Percentiles rank a stretch among this genome's conserved stretches.
These are phyloP conservation scores for Diophrys sp. DNA, from an alignment of 73 alveolate species.

Conservation along the genomic window DNA sequence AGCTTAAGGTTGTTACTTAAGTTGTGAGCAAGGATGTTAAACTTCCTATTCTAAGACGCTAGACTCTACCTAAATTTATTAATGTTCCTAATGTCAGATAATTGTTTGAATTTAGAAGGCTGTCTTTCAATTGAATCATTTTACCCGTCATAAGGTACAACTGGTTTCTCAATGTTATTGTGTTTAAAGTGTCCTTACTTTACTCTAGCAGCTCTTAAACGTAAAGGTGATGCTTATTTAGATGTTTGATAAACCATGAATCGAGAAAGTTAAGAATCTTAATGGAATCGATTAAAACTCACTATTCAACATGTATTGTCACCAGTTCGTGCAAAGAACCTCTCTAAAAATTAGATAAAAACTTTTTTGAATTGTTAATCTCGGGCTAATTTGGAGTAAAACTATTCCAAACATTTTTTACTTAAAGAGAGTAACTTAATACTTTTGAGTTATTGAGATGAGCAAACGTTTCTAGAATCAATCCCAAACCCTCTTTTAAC, in stretches of 20 bases:
- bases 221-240: too few species aligned
- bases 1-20: background rate
- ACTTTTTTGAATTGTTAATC: too few species aligned
- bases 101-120: background rate
- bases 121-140: background rate
- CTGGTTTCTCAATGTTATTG: background rate
- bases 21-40: slow-evolving; percentile 11
- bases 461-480: too few species aligned
- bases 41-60: background rate
- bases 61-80: background rate
- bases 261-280: background rate
- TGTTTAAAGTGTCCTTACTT: background rate
- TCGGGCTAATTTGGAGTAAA: too few species aligned
- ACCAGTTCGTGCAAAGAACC: too few species aligned
- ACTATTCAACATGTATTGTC: too few species aligned
- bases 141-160: background rate
- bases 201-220: background rate
- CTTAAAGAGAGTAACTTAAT: too few species aligned
- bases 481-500: too few species aligned
- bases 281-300: too few species aligned
- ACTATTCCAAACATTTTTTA: too few species aligned
- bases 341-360: too few species aligned
- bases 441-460: too few species aligned
- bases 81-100: background rate
- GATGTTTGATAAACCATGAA: background rate